Conservation (phyloP, 129 eudicot genomes). For the Tagetes patula region DNA sequence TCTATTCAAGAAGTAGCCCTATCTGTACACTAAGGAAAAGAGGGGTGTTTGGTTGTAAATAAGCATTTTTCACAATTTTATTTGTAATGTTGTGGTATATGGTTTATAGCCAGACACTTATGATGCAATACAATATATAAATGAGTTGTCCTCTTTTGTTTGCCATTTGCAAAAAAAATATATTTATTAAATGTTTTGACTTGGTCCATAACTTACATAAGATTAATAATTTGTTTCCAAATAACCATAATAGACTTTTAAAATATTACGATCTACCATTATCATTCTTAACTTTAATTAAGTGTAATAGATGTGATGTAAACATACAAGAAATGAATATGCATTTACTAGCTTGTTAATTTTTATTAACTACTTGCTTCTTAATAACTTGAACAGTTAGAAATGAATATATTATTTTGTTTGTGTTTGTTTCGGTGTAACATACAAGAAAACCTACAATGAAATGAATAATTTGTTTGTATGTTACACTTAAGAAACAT, state of each 20-base stretch:
- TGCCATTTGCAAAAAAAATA: neutral
- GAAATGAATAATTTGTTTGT: no score
- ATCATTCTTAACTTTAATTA: neutral
- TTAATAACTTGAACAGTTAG: no score
- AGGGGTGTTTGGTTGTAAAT: neutral
- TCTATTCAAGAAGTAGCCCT: neutral
- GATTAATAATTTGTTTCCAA: neutral
- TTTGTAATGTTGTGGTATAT: constrained; percentile 1
- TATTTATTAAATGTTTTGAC: neutral
- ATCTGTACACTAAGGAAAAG: neutral
- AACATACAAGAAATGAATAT: no score
- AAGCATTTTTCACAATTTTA: neutral
- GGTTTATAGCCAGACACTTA: neutral
- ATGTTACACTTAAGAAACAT: no score
- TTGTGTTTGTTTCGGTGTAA: no score
- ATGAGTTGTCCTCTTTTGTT: neutral
- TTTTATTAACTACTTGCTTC: no score
- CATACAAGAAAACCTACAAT: no score
- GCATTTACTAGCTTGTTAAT: no score
- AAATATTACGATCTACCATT: neutral
- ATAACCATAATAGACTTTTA: neutral
- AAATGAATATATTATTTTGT: no score
- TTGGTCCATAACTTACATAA: neutral
- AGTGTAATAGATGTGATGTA: neutral
- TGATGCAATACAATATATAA: neutral